phyloP scores from a whole-genome alignment of 2,329 filamentous ascomycete genomes.

The Trichoderma sp. region DNA sequence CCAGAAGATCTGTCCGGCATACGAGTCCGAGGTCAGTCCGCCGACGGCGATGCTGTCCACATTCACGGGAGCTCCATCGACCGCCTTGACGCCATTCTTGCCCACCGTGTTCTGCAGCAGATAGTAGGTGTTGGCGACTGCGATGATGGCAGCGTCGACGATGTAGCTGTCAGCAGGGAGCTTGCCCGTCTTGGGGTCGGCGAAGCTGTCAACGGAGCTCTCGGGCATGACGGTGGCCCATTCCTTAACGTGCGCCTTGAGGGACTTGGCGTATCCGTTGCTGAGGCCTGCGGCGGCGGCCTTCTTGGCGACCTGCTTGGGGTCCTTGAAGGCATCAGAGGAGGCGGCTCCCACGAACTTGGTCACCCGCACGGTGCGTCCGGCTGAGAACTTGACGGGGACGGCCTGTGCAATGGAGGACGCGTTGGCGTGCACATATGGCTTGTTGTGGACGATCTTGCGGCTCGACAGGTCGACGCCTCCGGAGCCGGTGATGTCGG shows the following conservation, averaged over 20 bases:
- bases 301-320: slow-evolving; percentile 55
- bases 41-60: slow-evolving; percentile 35
- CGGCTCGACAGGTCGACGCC: slow-evolving; percentile 41
- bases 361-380: slow-evolving; percentile 56
- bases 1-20: slow-evolving; percentile 39
- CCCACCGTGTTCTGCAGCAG: slow-evolving; percentile 55
- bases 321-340: slow-evolving; percentile 65
- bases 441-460: slow-evolving; percentile 46
- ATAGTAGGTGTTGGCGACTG: slow-evolving; percentile 59
- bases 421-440: slow-evolving; percentile 57
- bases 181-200: slow-evolving; percentile 53
- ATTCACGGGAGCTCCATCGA: slow-evolving; percentile 47
- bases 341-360: slow-evolving; percentile 73
- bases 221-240: slow-evolving; percentile 64
- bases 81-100: slow-evolving; percentile 47
- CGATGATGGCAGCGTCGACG: slow-evolving; percentile 55
- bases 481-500: slow-evolving; percentile 47
- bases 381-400: slow-evolving; percentile 54
- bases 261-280: slow-evolving; percentile 57
- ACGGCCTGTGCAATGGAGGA: slow-evolving; percentile 68
- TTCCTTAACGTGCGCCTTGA: slow-evolving; percentile 59
- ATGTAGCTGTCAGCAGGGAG: slow-evolving; percentile 60
- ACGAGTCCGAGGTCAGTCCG: slow-evolving; percentile 37
- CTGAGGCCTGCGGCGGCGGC: slow-evolving; percentile 52
- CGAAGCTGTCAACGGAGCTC: slow-evolving; percentile 65